These are phyloP conservation scores for Loxodes magnus DNA, from an alignment of 73 alveolate species.

Conservation along the genomic window DNA sequence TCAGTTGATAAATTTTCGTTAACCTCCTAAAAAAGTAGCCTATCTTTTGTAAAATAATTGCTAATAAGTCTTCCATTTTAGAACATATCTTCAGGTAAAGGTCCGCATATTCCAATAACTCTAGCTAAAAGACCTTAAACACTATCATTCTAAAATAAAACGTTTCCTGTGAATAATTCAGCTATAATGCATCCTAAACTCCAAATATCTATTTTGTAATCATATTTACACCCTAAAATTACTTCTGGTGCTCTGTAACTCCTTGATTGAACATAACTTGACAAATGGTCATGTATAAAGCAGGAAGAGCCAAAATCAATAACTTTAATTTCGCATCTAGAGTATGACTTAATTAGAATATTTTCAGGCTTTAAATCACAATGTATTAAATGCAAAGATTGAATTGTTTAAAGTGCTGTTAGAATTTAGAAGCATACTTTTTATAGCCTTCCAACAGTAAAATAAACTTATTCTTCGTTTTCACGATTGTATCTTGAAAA, in stretches of 20 bases:
- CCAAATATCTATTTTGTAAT: conserved; percentile 88
- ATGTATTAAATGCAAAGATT: conserved; percentile 57
- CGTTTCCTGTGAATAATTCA: conserved; percentile 93
- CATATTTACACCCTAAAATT: conserved; percentile 81
- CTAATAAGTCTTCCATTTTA: conserved; percentile 47
- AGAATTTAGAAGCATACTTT: conserved; percentile 61
- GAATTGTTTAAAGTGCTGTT: conserved; percentile 61
- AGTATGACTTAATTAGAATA: conserved; percentile 61
- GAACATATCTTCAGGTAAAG: conserved; percentile 50
- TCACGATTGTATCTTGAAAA: conserved; percentile 83
- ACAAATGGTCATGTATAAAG: conserved; percentile 32
- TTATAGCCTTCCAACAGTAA: conserved; percentile 68
- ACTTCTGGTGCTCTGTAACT: conserved; percentile 94
- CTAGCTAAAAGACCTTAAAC: conserved; percentile 92
- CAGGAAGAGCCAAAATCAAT: conserved; percentile 37
- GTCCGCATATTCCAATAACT: conserved; percentile 87
- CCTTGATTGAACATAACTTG: conserved; percentile 44
- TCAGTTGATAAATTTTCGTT: conserved; percentile 13
- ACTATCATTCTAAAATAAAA: conserved; percentile 89
- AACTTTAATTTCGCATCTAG: conserved; percentile 54
- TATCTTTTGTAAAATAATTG: conserved; percentile 46
- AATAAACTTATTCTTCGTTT: conserved; percentile 71
- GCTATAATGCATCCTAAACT: conserved; percentile 83
- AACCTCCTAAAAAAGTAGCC: conserved; percentile 44
- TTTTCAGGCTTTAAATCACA: conserved; percentile 93